Percentiles rank a stretch among this genome's conserved stretches.
Evolutionary conservation across 148 eudicot species (phyloP).

Genomic region (Chenopodium formosanum): DNA sequence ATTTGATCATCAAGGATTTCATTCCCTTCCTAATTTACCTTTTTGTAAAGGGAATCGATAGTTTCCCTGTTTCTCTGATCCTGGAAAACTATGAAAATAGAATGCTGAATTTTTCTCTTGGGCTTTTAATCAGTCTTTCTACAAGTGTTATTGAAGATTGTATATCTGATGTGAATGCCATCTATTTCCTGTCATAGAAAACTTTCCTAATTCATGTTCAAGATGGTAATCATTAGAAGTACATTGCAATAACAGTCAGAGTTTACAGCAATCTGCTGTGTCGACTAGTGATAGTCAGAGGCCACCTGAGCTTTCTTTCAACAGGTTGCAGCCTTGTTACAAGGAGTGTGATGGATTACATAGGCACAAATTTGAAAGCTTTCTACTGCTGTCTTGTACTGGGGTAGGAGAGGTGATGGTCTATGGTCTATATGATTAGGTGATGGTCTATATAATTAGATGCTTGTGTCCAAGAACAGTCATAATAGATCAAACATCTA

Average conservation of each 20-base stretch:
- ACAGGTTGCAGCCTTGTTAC: too few species aligned
- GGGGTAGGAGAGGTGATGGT: too few species aligned
- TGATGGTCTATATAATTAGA: too few species aligned
- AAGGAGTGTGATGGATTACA: too few species aligned
- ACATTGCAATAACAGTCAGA: constrained; percentile 51
- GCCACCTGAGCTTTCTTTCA: too few species aligned
- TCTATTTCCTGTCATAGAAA: constrained; percentile 38
- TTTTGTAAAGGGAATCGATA: neutral
- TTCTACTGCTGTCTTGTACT: too few species aligned
- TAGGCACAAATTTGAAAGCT: too few species aligned
- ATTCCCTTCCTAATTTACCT: neutral
- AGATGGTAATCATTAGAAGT: constrained; percentile 64
- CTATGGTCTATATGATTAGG: too few species aligned
- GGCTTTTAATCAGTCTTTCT: neutral
- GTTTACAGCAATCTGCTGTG: constrained; percentile 40
- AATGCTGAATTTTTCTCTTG: neutral
- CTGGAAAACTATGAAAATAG: neutral
- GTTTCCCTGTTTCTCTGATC: neutral
- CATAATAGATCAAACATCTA: too few species aligned
- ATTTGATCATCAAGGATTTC: neutral
- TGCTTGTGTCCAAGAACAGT: too few species aligned
- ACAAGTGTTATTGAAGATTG: neutral
- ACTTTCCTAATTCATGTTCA: constrained; percentile 30
- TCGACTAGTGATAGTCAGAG: too few species aligned
- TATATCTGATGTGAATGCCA: constrained; percentile 4